Evolutionary conservation across 192 early-diverging fungal species (phyloP).

Genomic region (Podila horticola): DNA sequence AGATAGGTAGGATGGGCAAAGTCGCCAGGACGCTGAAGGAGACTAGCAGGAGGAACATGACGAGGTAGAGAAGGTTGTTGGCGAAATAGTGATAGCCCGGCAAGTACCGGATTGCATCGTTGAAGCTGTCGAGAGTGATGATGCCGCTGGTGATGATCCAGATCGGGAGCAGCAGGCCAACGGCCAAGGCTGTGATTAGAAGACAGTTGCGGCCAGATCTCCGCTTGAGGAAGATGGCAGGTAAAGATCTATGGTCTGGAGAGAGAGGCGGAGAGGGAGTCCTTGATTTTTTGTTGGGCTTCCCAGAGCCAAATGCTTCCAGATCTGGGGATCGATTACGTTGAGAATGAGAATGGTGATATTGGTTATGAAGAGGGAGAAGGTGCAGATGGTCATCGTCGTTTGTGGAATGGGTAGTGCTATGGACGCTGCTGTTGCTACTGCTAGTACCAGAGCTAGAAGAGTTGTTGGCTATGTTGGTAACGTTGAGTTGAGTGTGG

Average conservation of each 20-base stretch:
- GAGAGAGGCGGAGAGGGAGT: constrained; percentile 24
- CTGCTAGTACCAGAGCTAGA: not conserved
- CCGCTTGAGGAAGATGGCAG: constrained; percentile 2
- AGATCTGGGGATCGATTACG: constrained; percentile 16
- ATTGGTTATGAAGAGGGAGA: not conserved
- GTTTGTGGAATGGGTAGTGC: not conserved
- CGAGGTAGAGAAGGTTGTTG: constrained; percentile 51
- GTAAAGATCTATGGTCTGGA: not conserved
- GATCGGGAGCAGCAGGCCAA: constrained; percentile 25
- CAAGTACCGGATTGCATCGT: constrained; percentile 42
- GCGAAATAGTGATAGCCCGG: constrained; percentile 40
- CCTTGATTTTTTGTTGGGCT: constrained; percentile 11
- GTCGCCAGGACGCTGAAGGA: constrained; percentile 33
- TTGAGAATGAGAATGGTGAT: not conserved
- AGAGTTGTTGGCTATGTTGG: not conserved
- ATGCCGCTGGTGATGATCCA: constrained; percentile 43
- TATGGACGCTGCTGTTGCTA: constrained; percentile 3
- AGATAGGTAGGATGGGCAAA: constrained; percentile 26
- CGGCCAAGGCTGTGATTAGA: not conserved
- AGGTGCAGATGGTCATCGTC: not conserved
- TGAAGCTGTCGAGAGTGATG: constrained; percentile 43
- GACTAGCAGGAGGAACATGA: constrained; percentile 44
- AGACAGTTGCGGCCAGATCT: constrained; percentile 19
- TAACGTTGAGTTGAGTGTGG: not conserved
- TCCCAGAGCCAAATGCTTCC: constrained; percentile 18